Evolutionary conservation across 345 rosid species (phyloP).

Genomic region (Eucalyptus polyanthemos): DNA sequence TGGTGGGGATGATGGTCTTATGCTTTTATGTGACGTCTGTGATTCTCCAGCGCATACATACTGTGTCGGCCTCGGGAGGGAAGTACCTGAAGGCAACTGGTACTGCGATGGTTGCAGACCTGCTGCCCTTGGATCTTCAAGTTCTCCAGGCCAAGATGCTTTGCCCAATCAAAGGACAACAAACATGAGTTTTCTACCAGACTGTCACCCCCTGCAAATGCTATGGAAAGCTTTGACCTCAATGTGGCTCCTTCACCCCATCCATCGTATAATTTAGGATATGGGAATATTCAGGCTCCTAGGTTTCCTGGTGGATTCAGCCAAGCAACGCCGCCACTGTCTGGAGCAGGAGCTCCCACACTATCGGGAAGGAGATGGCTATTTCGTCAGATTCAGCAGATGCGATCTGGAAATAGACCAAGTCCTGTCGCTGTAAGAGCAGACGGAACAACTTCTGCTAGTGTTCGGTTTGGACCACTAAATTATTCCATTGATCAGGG

Average conservation of each 20-base stretch:
- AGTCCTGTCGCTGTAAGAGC: conserved; percentile 21
- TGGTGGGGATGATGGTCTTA: conserved; percentile 97
- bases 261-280: conserved; percentile 21
- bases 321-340: conserved; percentile 41
- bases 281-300: conserved; percentile 50
- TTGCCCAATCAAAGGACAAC: conserved; percentile 40
- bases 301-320: conserved; percentile 42
- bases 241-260: conserved; percentile 41
- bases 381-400: conserved; percentile 75
- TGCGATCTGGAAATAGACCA: conserved; percentile 46
- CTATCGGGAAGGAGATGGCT: conserved; percentile 69
- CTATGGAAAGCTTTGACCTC: conserved; percentile 40
- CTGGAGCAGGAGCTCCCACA: conserved; percentile 72
- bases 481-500: conserved; percentile 28
- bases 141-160: conserved; percentile 38
- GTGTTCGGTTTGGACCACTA: conserved; percentile 16
- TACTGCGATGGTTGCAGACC: conserved; percentile 94
- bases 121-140: conserved; percentile 64
- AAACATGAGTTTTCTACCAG: conserved; percentile 27
- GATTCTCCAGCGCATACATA: conserved; percentile 99
- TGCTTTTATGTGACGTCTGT: conserved; percentile 93
- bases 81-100: conserved; percentile 99
- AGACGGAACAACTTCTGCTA: conserved; percentile 29
- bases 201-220: conserved; percentile 26
- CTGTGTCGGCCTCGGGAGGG: conserved; percentile 91